These are phyloP conservation scores for Plantago lanceolata DNA, from an alignment of 305 asterid genomes.

Conservation along the genomic window DNA sequence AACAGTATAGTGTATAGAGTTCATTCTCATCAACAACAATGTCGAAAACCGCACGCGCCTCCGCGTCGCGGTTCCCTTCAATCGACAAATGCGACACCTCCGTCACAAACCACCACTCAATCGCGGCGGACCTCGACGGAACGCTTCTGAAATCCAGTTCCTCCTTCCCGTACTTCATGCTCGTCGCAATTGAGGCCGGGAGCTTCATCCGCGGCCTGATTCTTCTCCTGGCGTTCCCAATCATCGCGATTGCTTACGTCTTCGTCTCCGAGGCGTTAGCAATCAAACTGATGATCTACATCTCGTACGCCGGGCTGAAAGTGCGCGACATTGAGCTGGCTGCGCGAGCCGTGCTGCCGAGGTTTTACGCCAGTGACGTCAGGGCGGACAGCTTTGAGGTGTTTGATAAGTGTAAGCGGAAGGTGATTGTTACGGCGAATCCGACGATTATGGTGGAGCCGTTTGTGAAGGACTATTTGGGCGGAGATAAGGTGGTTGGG, in stretches of 20 bases:
- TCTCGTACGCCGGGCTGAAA: slow-evolving; percentile 67
- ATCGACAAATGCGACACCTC: slow-evolving; percentile 67
- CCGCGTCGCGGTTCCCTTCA: slow-evolving; percentile 51
- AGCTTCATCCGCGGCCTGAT: slow-evolving; percentile 77
- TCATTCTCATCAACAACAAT: slow-evolving; percentile 11
- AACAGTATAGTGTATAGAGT: neutral
- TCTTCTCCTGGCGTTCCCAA: slow-evolving; percentile 74
- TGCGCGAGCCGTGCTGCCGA: slow-evolving; percentile 75
- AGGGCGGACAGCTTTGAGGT: slow-evolving; percentile 75
- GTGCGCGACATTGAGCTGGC: slow-evolving; percentile 88
- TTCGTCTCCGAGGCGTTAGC: slow-evolving; percentile 81
- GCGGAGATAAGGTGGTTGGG: slow-evolving; percentile 87
- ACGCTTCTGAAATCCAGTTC: slow-evolving; percentile 79
- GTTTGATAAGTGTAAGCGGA: slow-evolving; percentile 70
- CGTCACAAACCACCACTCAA: slow-evolving; percentile 35
- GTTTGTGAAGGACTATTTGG: slow-evolving; percentile 77
- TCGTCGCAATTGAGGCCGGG: slow-evolving; percentile 93
- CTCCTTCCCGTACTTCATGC: slow-evolving; percentile 96
- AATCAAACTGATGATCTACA: slow-evolving; percentile 72
- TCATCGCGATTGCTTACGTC: slow-evolving; percentile 72
- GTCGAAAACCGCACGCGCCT: slow-evolving; percentile 31
- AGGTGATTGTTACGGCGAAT: slow-evolving; percentile 89
- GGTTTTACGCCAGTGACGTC: slow-evolving; percentile 74
- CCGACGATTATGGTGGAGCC: slow-evolving; percentile 95
- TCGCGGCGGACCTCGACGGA: slow-evolving; percentile 98